Percentiles rank a stretch among this genome's conserved stretches.
phyloP scores from a whole-genome alignment of 352 stramenopile genomes.

The Globisporangium cederbergense region DNA sequence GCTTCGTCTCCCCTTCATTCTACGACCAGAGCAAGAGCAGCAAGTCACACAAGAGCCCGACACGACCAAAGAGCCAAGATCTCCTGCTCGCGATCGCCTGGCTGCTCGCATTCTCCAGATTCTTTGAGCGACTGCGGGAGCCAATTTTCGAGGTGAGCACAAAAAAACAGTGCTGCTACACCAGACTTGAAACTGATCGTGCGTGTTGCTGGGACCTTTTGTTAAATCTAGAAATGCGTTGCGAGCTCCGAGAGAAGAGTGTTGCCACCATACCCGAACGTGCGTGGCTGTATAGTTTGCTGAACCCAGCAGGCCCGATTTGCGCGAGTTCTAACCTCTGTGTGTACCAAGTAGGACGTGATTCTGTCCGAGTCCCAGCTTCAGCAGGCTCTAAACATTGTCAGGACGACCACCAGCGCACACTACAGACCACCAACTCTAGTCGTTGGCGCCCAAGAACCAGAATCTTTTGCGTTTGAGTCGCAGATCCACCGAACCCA shows the following conservation, averaged over 20 bases:
- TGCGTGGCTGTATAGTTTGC: background rate
- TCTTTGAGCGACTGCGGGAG: slow-evolving; percentile 44
- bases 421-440: background rate
- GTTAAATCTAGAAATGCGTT: background rate
- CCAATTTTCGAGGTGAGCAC: slow-evolving; percentile 35
- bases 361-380: slow-evolving; percentile 5
- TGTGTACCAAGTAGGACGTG: slow-evolving; percentile 1
- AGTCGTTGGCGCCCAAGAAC: background rate
- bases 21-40: slow-evolving; percentile 20
- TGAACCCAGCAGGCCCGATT: background rate
- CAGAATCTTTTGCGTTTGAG: slow-evolving; percentile 16
- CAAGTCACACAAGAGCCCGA: background rate
- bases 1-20: slow-evolving; percentile 47
- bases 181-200: too few species aligned
- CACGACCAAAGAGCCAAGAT: slow-evolving; percentile 26
- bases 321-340: background rate
- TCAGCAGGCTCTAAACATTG: background rate
- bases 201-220: background rate
- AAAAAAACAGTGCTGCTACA: too few species aligned
- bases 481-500: slow-evolving; percentile 40
- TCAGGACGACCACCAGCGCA: slow-evolving; percentile 5
- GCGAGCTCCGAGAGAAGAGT: background rate
- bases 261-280: slow-evolving; percentile 14
- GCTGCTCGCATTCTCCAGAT: slow-evolving; percentile 42
- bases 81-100: slow-evolving; percentile 53